phyloP scores from a whole-genome alignment of 2,329 filamentous ascomycete genomes.

The Dactylellina leptospora region DNA sequence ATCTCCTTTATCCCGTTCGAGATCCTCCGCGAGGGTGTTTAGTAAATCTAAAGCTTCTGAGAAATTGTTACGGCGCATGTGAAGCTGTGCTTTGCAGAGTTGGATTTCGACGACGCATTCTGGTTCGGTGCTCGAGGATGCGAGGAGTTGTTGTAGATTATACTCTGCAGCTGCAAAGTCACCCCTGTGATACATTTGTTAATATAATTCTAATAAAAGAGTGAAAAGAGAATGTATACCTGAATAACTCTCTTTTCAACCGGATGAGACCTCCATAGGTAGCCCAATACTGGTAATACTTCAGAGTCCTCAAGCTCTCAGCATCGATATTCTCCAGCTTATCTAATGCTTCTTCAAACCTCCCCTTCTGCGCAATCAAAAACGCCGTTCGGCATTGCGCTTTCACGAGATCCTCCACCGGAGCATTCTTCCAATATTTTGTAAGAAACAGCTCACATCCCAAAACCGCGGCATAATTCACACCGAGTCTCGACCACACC shows the following conservation, averaged over 20 bases:
- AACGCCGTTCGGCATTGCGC: conserved; percentile 66
- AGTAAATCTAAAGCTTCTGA: conserved; percentile 66
- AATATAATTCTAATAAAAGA: conserved; percentile 10
- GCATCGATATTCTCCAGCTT: conserved; percentile 70
- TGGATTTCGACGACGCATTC: conserved; percentile 70
- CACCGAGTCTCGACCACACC: conserved; percentile 78
- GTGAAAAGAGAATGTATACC: conserved; percentile 58
- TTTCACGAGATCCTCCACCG: conserved; percentile 81
- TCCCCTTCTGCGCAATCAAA: conserved; percentile 67
- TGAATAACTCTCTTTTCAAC: conserved; percentile 70
- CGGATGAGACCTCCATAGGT: conserved; percentile 74
- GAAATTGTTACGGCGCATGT: conserved; percentile 66
- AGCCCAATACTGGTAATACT: conserved; percentile 77
- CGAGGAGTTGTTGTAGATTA: conserved; percentile 68
- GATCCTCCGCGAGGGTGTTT: conserved; percentile 64
- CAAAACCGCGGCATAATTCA: conserved; percentile 66
- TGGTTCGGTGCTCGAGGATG: conserved; percentile 66
- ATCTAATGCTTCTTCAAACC: conserved; percentile 73
- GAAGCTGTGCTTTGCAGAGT: conserved; percentile 69
- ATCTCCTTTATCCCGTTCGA: conserved; percentile 69
- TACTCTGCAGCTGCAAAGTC: conserved; percentile 68
- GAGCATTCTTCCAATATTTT: conserved; percentile 71
- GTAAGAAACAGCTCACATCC: conserved; percentile 78
- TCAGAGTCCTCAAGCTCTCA: conserved; percentile 75
- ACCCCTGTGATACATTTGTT: no score